Base-by-base conservation (phyloP, 78 protist genomes). In the Parvularia atlantis region DNA sequence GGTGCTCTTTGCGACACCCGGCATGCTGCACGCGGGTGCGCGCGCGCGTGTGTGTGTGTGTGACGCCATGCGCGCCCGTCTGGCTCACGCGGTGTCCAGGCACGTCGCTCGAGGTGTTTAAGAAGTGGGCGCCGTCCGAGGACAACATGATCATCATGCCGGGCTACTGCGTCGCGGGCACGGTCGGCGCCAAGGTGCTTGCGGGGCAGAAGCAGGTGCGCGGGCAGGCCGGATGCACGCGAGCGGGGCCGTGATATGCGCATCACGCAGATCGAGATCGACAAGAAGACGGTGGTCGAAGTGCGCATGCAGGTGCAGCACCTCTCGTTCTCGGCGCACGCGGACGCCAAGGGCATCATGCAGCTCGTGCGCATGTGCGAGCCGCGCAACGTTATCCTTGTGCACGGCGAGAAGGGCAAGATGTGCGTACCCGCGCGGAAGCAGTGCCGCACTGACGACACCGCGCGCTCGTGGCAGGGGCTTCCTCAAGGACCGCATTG, bases 141-240 rank as follows among this genome's bases (percentile, higher is more conserved):
- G 3, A 66, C n/a, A 95, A 95, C 69, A 77, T 94, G 66, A 81
- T 87, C 44, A 88, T 95, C 53, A 59, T 95, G 56, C 97, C 98
- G 0, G 93, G 96, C 6, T 90, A 93, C 75, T 95, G 98, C 73
- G 98, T 93, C 7, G 88, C 72, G 14, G 98, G 98, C 30, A 96
- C 98, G 0, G 84, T 92, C 30, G 99, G 98, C 22, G 56, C 85
- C 52, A 75, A 77, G 66, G 61, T 91, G 44, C 84, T 74, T 7
- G 20, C 2, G 6, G 75, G 69, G 24, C 22, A 7, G 36, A 35
- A 1, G 65, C 26, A 57, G 62, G 41, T 13, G 62, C 62, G 59
- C 13, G 9, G n/a, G 28, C 59, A 5, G 59, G 57, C 57, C 17
- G 57, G 57, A 3, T 4, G 57, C n/a, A 3, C 54, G 26, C 2